phyloP scores from a whole-genome alignment of 2,329 filamentous ascomycete genomes.

The Paecilomyces fulvus region DNA sequence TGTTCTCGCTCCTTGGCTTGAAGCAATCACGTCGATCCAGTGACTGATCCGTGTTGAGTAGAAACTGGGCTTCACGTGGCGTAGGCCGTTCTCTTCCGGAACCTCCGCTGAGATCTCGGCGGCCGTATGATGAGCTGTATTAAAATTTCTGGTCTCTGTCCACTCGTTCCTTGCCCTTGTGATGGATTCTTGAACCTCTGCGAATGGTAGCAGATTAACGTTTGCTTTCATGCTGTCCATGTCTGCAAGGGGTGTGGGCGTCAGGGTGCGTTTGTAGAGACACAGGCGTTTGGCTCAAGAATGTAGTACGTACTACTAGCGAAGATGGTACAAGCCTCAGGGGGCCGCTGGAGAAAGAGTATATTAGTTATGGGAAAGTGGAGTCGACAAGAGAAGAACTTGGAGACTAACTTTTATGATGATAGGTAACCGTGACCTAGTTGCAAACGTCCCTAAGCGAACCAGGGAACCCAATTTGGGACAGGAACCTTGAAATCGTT shows the following conservation, averaged over 20 bases:
- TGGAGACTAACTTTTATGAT: too few species aligned
- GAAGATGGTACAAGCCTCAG: not conserved
- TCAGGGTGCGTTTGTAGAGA: not conserved
- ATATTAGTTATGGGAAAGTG: too few species aligned
- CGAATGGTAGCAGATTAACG: conserved; percentile 3
- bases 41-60: conserved; percentile 32
- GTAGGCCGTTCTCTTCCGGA: conserved; percentile 1
- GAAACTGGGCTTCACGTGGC: conserved; percentile 18
- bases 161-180: conserved; percentile 3
- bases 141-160: conserved; percentile 18
- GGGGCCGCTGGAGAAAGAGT: too few species aligned
- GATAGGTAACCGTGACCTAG: too few species aligned
- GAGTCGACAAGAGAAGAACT: too few species aligned
- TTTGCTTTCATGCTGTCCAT: not conserved
- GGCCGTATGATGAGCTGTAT: conserved; percentile 29
- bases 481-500: too few species aligned
- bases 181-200: conserved; percentile 4
- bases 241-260: not conserved
- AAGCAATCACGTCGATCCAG: conserved; percentile 36
- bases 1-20: conserved; percentile 21
- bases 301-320: too few species aligned
- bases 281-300: not conserved
- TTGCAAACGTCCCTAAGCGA: too few species aligned
- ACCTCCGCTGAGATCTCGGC: conserved; percentile 21
- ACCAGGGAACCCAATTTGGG: too few species aligned